Conservation (phyloP, 2,329 filamentous ascomycete species). For the Cytospora schulzeri region DNA sequence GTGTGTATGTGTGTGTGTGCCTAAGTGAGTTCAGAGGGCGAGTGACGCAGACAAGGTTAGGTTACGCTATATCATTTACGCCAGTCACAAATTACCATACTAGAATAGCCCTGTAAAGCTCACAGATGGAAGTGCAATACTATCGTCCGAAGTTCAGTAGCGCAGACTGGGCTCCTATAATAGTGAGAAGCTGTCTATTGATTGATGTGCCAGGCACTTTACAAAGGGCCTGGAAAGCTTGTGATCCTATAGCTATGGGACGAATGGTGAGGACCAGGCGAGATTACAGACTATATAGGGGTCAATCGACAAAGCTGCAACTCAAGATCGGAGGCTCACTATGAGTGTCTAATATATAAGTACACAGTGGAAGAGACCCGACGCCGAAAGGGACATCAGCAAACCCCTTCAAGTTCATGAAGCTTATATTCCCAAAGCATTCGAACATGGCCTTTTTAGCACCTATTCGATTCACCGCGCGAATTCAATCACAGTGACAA, state of each 20-base stretch:
- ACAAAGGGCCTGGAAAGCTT: too few relatives aligned
- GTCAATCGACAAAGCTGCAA: too few relatives aligned
- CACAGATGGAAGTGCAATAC: background rate
- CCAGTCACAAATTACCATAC: background rate
- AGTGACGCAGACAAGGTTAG: background rate
- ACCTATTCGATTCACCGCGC: background rate
- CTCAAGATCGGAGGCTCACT: background rate
- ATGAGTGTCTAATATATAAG: background rate
- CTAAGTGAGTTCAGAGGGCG: background rate
- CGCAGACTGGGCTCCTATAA: background rate
- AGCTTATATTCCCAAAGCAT: background rate
- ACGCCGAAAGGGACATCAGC: background rate
- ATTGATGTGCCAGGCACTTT: too few relatives aligned
- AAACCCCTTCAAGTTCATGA: background rate
- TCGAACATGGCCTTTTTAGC: background rate
- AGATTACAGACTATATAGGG: too few relatives aligned
- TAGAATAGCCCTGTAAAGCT: background rate
- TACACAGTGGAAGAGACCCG: background rate
- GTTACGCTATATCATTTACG: background rate
- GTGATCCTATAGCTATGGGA: too few relatives aligned
- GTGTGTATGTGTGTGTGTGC: background rate
- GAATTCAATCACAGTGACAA: background rate
- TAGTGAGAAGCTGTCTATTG: too few relatives aligned
- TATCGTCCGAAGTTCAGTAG: background rate
- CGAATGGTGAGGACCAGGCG: background rate